A percentile compares a stretch with the other conserved stretches of the same genome.
phyloP scores from a whole-genome alignment of 352 stramenopile species.

The Phytophthora pinifolia region DNA sequence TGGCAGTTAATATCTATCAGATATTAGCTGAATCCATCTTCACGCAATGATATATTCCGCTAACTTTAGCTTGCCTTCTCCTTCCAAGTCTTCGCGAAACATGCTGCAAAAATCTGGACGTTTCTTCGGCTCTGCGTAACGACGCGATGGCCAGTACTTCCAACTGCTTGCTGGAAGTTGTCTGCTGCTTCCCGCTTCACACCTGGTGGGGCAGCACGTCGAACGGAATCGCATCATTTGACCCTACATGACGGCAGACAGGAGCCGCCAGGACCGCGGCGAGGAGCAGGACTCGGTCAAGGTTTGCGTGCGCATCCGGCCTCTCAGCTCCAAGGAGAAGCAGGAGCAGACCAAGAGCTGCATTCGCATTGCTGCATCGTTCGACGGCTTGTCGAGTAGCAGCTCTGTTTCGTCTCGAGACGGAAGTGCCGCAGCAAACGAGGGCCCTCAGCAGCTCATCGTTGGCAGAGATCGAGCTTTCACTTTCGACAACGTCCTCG shows the following conservation, averaged over 20 bases:
- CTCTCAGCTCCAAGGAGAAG: constrained; percentile 62
- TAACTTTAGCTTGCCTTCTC: constrained; percentile 18
- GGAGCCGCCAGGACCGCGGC: constrained; percentile 22
- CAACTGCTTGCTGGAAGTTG: constrained; percentile 11
- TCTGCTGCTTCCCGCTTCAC: too few species aligned
- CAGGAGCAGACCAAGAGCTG: constrained; percentile 77
- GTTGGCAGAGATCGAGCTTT: constrained; percentile 87
- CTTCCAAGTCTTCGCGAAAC: constrained; percentile 7
- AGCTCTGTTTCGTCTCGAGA: constrained; percentile 11
- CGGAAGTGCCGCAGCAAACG: constrained; percentile 1
- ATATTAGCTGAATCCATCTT: too few species aligned
- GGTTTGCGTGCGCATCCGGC: constrained; percentile 77
- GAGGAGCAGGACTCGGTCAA: constrained; percentile 64
- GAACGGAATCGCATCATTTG: neutral
- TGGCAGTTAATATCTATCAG: too few species aligned
- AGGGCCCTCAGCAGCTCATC: constrained; percentile 60
- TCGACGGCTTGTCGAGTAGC: constrained; percentile 44
- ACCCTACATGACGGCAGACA: constrained; percentile 21
- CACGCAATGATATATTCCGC: constrained; percentile 1
- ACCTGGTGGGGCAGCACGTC: neutral
- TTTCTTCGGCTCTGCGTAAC: constrained; percentile 24
- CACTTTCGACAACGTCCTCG: constrained; percentile 90
- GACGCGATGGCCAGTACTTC: constrained; percentile 26
- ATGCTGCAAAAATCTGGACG: constrained; percentile 8
- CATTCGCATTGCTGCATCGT: constrained; percentile 55